Evolutionary conservation across 2,329 filamentous ascomycete genomes (phyloP), one percentile per base, ranked within the genome.

Genomic region (Endocalyx cinctus): DNA sequence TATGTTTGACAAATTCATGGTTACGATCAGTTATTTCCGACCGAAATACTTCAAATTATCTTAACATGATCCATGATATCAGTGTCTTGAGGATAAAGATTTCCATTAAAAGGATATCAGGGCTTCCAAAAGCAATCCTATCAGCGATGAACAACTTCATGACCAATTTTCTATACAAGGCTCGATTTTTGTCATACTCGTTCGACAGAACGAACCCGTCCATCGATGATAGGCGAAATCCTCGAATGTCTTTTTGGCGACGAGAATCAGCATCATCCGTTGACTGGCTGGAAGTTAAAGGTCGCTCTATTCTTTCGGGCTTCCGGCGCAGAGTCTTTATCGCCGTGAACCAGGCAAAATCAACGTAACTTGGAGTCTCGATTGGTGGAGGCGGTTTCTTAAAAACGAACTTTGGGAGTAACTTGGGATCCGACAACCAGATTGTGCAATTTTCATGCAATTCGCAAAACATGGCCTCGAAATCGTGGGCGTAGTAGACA

Each of bases 391-490:
- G 44, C 1, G 55, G 52, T 27, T 56, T 64, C 44, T 66, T 67
- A 25, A 69, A 44, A 17, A 70, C 61, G 6, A 70, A 46, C 19
- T 59, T 59, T 13, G 63, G 61, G 8, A 84, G 55, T 2, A 76
- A 46, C 10, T 74, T 63, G 1, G 73, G 70, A 10, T 66, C 66
- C 5, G 77, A 75, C 8, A 81, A 57, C 59, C 65, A 71, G 6
- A 82, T 52, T 0, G 79, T 84, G 25, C 65, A 60, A 42, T 70
- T 81, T 37, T 78, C 76, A 27, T 72, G 54, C 49, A 75, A 51
- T 50, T 84, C 79, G 38, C 69, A 67, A 35, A 79, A 74, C 18
- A 84, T 61, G 1, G 76, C 78, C 45, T 82, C 75, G 13, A 75
- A 66, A 15, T 76, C 73, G 47, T 81, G 68, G 0, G 72, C 64